phyloP scores from a whole-genome alignment of 495 filamentous ascomycete species.

The Penicillium lagena region DNA sequence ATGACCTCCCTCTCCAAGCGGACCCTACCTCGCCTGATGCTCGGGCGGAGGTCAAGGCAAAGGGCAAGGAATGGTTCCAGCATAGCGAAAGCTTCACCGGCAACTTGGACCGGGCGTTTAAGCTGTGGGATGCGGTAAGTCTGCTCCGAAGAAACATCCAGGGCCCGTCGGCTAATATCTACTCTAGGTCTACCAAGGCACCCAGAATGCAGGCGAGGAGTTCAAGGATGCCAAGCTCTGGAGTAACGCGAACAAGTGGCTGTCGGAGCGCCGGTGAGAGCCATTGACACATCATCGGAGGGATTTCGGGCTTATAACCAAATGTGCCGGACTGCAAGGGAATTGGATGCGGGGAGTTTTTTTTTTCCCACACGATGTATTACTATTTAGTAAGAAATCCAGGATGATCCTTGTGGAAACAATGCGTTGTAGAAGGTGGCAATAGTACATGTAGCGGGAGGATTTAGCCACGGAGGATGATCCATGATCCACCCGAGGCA shows the following conservation, averaged over 20 bases:
- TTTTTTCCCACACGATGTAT: slow-evolving; percentile 16
- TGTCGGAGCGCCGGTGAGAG: slow-evolving; percentile 44
- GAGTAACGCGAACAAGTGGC: slow-evolving; percentile 60
- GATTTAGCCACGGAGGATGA: slow-evolving; percentile 1
- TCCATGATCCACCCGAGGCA: slow-evolving; percentile 7
- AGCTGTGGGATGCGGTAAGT: slow-evolving; percentile 75
- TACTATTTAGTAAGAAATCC: slow-evolving; percentile 18
- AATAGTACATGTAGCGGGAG: no score
- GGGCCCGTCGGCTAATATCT: slow-evolving; percentile 4
- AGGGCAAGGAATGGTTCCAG: slow-evolving; percentile 68
- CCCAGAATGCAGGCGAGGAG: slow-evolving; percentile 58
- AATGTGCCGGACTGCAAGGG: slow-evolving; percentile 1
- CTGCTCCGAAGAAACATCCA: not conserved
- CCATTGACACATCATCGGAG: slow-evolving; percentile 8
- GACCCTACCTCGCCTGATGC: slow-evolving; percentile 52
- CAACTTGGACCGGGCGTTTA: slow-evolving; percentile 74
- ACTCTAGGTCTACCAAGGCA: slow-evolving; percentile 53
- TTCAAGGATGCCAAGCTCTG: slow-evolving; percentile 57
- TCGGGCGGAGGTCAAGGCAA: slow-evolving; percentile 52
- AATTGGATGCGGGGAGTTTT: not conserved
- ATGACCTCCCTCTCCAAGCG: slow-evolving; percentile 61
- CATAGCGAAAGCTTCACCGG: slow-evolving; percentile 67
- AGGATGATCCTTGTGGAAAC: not conserved
- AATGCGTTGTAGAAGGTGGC: no score
- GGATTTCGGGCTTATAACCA: slow-evolving; percentile 11